Percentiles rank a stretch among this genome's conserved stretches.
Evolutionary conservation across 768 basidiomycete genomes (phyloP).

Genomic region (Filobasidium floriforme): DNA sequence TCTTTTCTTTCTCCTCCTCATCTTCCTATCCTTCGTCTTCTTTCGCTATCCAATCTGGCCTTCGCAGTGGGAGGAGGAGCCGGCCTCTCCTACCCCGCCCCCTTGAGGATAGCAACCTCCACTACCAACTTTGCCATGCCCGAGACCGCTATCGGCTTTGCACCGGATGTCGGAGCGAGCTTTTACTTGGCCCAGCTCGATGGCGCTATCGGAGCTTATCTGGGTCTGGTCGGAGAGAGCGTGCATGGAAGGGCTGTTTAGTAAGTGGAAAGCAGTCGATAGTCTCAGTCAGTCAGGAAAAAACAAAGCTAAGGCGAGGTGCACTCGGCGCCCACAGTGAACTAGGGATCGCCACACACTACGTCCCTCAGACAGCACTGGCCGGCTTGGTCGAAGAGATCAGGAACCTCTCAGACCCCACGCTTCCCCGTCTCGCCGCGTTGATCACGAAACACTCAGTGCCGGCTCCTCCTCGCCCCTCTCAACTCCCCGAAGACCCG

Average conservation of each 20-base stretch:
- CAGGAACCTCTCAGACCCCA: slow-evolving; percentile 46
- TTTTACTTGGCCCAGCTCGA: slow-evolving; percentile 84
- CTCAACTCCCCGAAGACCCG: slow-evolving; percentile 14
- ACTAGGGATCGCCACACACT: slow-evolving; percentile 90
- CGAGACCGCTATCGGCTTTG: slow-evolving; percentile 56
- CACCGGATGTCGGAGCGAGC: slow-evolving; percentile 86
- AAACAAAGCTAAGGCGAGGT: slow-evolving; percentile 9
- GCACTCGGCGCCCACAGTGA: slow-evolving; percentile 54
- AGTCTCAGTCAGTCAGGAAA: background rate
- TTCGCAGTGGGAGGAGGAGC: slow-evolving; percentile 86
- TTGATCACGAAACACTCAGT: slow-evolving; percentile 59
- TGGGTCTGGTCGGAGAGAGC: slow-evolving; percentile 70
- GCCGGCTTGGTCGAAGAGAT: slow-evolving; percentile 65
- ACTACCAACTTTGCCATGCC: slow-evolving; percentile 91
- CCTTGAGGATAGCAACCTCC: slow-evolving; percentile 88
- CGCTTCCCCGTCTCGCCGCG: slow-evolving; percentile 46
- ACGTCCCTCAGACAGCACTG: slow-evolving; percentile 66
- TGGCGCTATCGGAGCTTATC: slow-evolving; percentile 87
- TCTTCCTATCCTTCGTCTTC: slow-evolving; percentile 18
- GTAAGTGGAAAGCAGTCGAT: slow-evolving; percentile 50
- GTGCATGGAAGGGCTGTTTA: slow-evolving; percentile 75
- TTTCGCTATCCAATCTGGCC: background rate
- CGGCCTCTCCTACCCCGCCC: slow-evolving; percentile 73
- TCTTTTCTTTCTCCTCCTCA: slow-evolving; percentile 18
- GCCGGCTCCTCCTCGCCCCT: slow-evolving; percentile 49